Conservation (phyloP, 768 basidiomycete genomes). For the Termitomyces eurrhizus region DNA sequence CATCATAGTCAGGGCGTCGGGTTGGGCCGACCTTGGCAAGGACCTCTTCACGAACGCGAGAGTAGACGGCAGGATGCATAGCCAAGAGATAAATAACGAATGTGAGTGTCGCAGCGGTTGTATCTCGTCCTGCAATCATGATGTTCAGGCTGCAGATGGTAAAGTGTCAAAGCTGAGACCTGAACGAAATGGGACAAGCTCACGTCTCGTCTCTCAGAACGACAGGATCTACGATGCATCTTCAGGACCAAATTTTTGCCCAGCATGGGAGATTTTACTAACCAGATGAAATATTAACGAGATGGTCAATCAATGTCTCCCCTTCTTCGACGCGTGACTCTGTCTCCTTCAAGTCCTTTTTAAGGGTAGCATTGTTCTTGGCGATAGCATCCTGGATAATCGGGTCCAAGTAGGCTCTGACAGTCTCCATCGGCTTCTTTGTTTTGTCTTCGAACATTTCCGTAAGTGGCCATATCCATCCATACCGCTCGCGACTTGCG, state of each 20-base stretch:
- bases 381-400: constrained; percentile 47
- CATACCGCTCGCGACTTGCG: constrained; percentile 36
- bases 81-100: constrained; percentile 44
- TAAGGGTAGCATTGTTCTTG: constrained; percentile 20
- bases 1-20: constrained; percentile 48
- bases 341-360: constrained; percentile 20
- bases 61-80: constrained; percentile 42
- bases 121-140: constrained; percentile 46
- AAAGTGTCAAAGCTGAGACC: not conserved
- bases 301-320: constrained; percentile 51
- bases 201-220: constrained; percentile 48
- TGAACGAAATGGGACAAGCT: not conserved
- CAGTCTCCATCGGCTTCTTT: constrained; percentile 44
- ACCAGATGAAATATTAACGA: constrained; percentile 47
- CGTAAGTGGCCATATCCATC: constrained; percentile 50
- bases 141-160: constrained; percentile 34
- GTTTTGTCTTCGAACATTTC: constrained; percentile 49
- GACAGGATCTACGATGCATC: constrained; percentile 29
- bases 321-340: constrained; percentile 32
- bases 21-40: constrained; percentile 44
- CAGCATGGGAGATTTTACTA: not conserved
- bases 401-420: constrained; percentile 50
- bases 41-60: constrained; percentile 54
- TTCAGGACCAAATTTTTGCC: not conserved
- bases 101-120: constrained; percentile 41